These are phyloP conservation scores for Phanerochaete sordida DNA, from an alignment of 768 basidiomycete genomes.

Conservation along the genomic window DNA sequence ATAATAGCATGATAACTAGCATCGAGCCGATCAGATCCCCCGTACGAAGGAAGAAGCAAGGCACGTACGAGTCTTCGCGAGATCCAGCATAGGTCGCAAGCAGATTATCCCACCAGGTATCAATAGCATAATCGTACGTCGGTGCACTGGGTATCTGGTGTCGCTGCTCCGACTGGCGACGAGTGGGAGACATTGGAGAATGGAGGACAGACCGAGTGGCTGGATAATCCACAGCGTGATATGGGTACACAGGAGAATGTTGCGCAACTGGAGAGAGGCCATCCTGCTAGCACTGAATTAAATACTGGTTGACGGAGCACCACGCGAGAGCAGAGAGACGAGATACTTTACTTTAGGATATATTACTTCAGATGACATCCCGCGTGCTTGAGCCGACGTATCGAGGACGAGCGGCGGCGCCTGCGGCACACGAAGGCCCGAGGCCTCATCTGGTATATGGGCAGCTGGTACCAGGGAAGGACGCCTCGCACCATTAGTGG, in stretches of 20 bases:
- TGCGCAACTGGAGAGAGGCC: slow-evolving; percentile 21
- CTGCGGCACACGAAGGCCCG: slow-evolving; percentile 17
- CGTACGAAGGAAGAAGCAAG: neutral
- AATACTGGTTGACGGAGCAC: slow-evolving; percentile 24
- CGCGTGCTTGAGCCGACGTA: slow-evolving; percentile 20
- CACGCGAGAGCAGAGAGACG: slow-evolving; percentile 13
- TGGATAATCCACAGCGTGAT: slow-evolving; percentile 14
- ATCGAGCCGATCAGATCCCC: neutral
- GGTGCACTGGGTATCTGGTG: slow-evolving; percentile 21
- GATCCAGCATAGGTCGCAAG: slow-evolving; percentile 36
- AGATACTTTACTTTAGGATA: slow-evolving; percentile 26
- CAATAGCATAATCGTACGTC: slow-evolving; percentile 30
- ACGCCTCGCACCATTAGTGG: slow-evolving; percentile 22
- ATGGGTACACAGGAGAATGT: slow-evolving; percentile 19
- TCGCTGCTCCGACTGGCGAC: slow-evolving; percentile 7
- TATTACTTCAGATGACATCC: slow-evolving; percentile 21
- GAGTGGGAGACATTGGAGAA: slow-evolving; percentile 18
- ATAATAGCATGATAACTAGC: slow-evolving; percentile 46
- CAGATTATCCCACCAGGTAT: slow-evolving; percentile 48
- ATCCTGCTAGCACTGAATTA: slow-evolving; percentile 28
- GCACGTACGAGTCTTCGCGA: slow-evolving; percentile 40
- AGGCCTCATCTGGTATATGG: slow-evolving; percentile 17
- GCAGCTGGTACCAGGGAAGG: slow-evolving; percentile 15
- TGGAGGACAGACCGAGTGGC: slow-evolving; percentile 26
- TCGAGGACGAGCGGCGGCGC: slow-evolving; percentile 22